Base-by-base conservation (phyloP, 1,284 basidiomycete genomes). In the Apiotrichum gracile region DNA sequence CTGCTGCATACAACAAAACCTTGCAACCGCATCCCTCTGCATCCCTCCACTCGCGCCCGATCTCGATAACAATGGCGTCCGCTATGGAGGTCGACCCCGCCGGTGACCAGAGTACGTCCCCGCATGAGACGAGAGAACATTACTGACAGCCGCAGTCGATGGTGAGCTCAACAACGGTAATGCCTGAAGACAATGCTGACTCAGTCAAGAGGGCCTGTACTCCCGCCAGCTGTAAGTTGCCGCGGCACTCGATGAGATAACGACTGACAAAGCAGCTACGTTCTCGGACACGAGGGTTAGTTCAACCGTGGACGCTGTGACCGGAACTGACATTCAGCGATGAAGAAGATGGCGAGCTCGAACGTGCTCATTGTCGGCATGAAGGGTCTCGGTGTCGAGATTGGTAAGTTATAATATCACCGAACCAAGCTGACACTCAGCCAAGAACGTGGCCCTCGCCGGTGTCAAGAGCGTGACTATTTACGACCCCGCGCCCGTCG, bases 341-440 rank as follows among this genome's bases (percentile, higher is more conserved):
- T 98, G 96, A 97, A 97, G 81, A 88, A 87, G 71, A 98, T 99
- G 96, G 94, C 96, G 9, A 81, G 83, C 26, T 97, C 93, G 52
- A 96, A 97, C 72, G 88, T 98, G 44, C 84, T 99, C 58, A 85
- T 99, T 63, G 86, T 97, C 41, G 96, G 96, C 29, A 77, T 94
- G 73, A 87, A 88, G 62, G 96, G 96, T 60, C 79, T 98, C 55
- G 96, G 96, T 55, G 91, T 91, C 53, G 96, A 99, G 77, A 96
- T 98, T 68, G 91, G 91, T 88, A 65, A 79, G 57, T 45, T 42
- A 0, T 0, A 73, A 1, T 27, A 21, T 7, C 9, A 5, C 26
- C n/a, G 5, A 31, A 4, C 31, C 12, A 12, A 22, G 27, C 53
- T 58, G 26, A 55, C 57, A 12, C 24, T n/a, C 64, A 96, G 94